Evolutionary conservation across 2,329 filamentous ascomycete genomes (phyloP).

Genomic region (Pestalotiopsis sp.): DNA sequence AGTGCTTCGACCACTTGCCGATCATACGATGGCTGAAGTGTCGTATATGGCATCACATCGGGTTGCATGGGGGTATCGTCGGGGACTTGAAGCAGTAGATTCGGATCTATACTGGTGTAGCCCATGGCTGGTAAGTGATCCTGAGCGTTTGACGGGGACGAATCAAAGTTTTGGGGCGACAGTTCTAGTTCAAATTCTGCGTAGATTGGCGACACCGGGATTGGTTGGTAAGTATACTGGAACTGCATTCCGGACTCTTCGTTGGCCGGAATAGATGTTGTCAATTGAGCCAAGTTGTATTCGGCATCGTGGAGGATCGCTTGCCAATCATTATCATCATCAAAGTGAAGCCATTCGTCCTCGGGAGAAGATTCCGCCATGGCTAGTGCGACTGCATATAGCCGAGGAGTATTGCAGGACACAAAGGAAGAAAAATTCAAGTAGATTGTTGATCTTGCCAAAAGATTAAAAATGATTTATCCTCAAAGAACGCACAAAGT

Average conservation of each 20-base stretch:
- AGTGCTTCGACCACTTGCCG: not conserved
- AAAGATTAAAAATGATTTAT: too few relatives aligned
- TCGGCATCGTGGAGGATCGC: not conserved
- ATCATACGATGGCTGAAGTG: not conserved
- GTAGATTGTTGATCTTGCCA: too few relatives aligned
- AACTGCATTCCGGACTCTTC: not conserved
- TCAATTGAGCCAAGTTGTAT: too few relatives aligned
- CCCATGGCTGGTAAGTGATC: too few relatives aligned
- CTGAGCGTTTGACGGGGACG: too few relatives aligned
- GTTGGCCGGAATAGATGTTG: too few relatives aligned
- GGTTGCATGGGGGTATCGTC: not conserved
- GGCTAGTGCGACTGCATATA: too few relatives aligned
- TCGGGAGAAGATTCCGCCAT: not conserved
- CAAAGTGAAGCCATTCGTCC: not conserved
- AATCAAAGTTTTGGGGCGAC: too few relatives aligned
- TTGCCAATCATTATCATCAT: not conserved
- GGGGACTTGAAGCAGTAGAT: not conserved
- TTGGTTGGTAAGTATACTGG: not conserved
- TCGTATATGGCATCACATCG: too few relatives aligned
- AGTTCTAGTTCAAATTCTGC: too few relatives aligned
- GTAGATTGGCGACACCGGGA: too few relatives aligned
- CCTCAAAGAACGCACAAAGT: too few relatives aligned
- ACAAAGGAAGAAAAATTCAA: not conserved
- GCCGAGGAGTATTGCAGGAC: not conserved
- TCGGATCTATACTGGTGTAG: not conserved